Conservation (phyloP, 352 stramenopile genomes). For the Pythium vanterpoolii region DNA sequence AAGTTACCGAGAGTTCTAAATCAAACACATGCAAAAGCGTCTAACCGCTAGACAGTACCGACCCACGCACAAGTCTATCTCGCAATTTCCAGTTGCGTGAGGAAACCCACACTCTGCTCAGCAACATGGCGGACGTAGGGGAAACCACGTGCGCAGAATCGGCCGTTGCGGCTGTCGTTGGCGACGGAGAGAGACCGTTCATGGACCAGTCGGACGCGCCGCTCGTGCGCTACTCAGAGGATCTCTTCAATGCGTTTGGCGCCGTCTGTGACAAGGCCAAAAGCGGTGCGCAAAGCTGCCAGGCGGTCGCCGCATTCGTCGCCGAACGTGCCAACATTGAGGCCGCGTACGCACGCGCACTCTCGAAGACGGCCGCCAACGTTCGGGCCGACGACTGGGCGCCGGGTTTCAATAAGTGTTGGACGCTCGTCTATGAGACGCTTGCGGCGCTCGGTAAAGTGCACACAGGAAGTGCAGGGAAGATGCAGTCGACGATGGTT, state of each 20-base stretch:
- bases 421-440: slow-evolving; percentile 51
- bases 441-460: slow-evolving; percentile 49
- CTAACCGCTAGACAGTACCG: too few relatives aligned
- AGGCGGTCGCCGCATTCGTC: slow-evolving; percentile 61
- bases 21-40: neutral
- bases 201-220: neutral
- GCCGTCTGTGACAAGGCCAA: slow-evolving; percentile 76
- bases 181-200: neutral
- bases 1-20: neutral
- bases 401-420: slow-evolving; percentile 50
- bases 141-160: neutral
- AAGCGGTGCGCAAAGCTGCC: slow-evolving; percentile 70
- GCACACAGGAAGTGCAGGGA: slow-evolving; percentile 54
- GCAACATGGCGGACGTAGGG: neutral
- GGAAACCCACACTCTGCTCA: neutral
- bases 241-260: slow-evolving; percentile 64
- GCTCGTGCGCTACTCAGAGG: slow-evolving; percentile 49
- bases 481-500: slow-evolving; percentile 59
- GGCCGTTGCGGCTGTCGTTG: neutral
- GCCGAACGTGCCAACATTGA: slow-evolving; percentile 58
- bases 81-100: neutral
- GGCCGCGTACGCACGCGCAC: slow-evolving; percentile 51
- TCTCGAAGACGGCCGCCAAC: slow-evolving; percentile 63
- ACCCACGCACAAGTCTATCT: neutral
- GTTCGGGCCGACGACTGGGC: slow-evolving; percentile 71